Base-by-base conservation (phyloP, 306 rosid genomes). In the Sesbania bispinosa region DNA sequence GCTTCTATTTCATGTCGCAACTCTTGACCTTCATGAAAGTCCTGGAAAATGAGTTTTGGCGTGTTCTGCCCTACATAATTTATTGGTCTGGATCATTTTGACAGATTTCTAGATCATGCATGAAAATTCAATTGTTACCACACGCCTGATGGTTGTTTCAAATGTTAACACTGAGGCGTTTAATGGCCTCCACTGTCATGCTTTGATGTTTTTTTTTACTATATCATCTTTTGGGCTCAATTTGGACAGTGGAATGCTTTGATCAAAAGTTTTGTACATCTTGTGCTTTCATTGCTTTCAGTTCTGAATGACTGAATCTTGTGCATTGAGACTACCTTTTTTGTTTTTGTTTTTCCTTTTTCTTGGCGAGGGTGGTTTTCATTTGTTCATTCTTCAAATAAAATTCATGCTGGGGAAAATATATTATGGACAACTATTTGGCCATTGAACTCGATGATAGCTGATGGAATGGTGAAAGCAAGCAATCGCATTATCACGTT, bases 81-180 rank as follows among this genome's bases (percentile, higher is more conserved):
- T 13, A 50, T 66, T 36, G 77, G 24, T 71, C 76, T 70, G 77
- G 81, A 64, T 64, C 58, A 78, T 78, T 70, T 75, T 75, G 71
- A 39, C 51, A 14, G 67, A 50, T 45, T 52, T 69, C 62, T 68
- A 33, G 78, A 50, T 65, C 69, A 24, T 74, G 29, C 47, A 58
- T 36, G 64, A 67, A 48, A 69, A 51, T 10, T 50, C 21, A n/a
- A 50, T 35, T 6, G 54, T 11, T 67, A n/a, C 65, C 64, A 46
- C 55, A 51, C 14, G 54, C 39, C 50, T 53, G 15, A 30, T 26
- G 24, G 54, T 39, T 77, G 45, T 73, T 71, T 79, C 55, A 24
- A 19, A 38, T 55, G 42, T 73, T n/a, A 51, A 54, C 71, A 54
- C 8, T 67, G 53, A 65, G 73, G 73, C 23, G 26, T 59, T 67